Conservation (phyloP, 164 flowering plant species). For the Protea cynaroides region DNA sequence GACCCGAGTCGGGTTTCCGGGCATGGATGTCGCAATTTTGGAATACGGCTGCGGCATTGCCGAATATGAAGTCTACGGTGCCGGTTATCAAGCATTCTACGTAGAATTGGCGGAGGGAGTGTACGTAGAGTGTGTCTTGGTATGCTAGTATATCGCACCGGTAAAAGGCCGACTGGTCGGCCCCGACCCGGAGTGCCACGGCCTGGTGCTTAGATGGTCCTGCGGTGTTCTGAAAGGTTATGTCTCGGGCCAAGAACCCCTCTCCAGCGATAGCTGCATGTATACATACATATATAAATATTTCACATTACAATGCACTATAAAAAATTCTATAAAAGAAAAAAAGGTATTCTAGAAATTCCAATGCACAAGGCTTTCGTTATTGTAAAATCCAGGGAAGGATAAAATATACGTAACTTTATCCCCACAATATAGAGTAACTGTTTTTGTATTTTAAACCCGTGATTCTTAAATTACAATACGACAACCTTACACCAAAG, state of each 20-base stretch:
- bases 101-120: constrained; percentile 5
- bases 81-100: background rate
- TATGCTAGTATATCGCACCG: background rate
- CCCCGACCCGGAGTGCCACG: background rate
- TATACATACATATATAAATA: background rate
- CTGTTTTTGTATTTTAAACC: no score
- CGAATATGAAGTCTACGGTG: background rate
- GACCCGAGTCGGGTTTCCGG: background rate
- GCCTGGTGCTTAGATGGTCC: background rate
- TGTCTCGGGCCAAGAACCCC: background rate
- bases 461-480: no score
- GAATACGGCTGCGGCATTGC: background rate
- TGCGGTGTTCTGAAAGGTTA: background rate
- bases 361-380: no score
- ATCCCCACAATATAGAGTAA: no score
- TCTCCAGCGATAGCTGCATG: background rate
- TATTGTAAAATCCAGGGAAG: no score
- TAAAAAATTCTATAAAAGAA: no score
- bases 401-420: no score
- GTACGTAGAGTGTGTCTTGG: constrained; percentile 2
- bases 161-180: background rate
- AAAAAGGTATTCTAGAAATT: no score
- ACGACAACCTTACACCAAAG: no score
- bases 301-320: background rate
- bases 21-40: constrained; percentile 1